Base-by-base conservation (phyloP, 2,329 filamentous ascomycete genomes). In the Orbilia blumenaviensis region DNA sequence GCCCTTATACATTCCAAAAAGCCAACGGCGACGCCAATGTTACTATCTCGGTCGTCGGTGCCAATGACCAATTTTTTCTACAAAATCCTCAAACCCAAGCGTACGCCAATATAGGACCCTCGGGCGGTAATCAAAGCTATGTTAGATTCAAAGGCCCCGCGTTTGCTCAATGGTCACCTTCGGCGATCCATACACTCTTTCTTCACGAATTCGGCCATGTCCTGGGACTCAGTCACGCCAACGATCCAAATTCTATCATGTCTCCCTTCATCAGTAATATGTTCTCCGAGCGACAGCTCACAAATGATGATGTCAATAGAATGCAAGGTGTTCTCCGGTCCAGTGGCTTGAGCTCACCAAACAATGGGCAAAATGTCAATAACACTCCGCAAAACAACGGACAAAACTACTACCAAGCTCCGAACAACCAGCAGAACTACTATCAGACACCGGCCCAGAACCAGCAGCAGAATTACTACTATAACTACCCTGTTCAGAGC, bases 171-270 rank as follows among this genome's bases (percentile, higher is more conserved):
- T 68, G 64, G 64, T 38, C 52, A 8, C 32, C 32, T 16, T 38
- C 16, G 2, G 54, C 64, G n/a, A 52, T 68, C 18, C 64, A 68
- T 42, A 68, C 64, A 2, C 36, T 68, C 27, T 68, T 68, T 23
- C 42, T 68, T 6, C 64, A 68, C 29, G 64, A 68, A 42, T 68
- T 68, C 18, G 64, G 64, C 8, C 64, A 68, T n/a, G 64, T 68
- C 16, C 52, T 68, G 14, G 64, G 64, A 1, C 29, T 68, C 10
- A 21, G 18, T 1, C 64, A 68, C 18, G 64, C 52, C 1, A 29
- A 44, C 16, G 52, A 61, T 36, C 38, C n/a, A 3, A 34, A 34
- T 3, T 56, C 64, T 18, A 52, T 68, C 7, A 68, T 68, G 64
- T 29, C 36, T 14, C 29, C 64, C 9, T 68, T 44, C 23, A 68